Evolutionary conservation across 345 rosid species (phyloP).

Genomic region (Gossypium australe): DNA sequence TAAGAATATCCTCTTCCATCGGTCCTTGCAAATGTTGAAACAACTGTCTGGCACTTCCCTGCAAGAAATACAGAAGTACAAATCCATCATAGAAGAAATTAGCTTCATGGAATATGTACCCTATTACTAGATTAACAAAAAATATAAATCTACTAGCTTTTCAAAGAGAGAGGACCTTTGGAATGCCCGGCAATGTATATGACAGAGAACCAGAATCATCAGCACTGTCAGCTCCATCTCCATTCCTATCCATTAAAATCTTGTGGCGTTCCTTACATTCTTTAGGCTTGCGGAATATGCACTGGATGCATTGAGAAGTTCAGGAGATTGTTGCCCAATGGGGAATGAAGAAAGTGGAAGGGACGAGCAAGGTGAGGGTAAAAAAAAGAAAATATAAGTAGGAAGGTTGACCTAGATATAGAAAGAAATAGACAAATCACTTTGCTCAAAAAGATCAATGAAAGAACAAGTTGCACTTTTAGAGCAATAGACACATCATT

Average conservation of each 20-base stretch:
- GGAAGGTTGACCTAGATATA: slow-evolving; percentile 1
- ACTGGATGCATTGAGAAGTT: slow-evolving; percentile 38
- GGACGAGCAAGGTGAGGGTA: neutral
- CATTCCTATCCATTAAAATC: slow-evolving; percentile 75
- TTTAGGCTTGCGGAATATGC: slow-evolving; percentile 76
- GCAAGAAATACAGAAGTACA: slow-evolving; percentile 28
- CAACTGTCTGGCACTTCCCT: slow-evolving; percentile 99
- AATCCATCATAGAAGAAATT: slow-evolving; percentile 13
- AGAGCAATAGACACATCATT: neutral
- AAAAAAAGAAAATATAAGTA: neutral
- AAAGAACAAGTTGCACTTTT: neutral
- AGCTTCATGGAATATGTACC: slow-evolving; percentile 1
- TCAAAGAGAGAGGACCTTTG: slow-evolving; percentile 48
- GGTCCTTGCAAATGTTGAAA: slow-evolving; percentile 97
- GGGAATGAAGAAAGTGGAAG: neutral
- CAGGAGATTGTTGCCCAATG: slow-evolving; percentile 1
- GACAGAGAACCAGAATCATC: slow-evolving; percentile 98
- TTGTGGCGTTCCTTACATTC: slow-evolving; percentile 99
- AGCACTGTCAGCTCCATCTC: slow-evolving; percentile 98
- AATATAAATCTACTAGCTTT: slow-evolving; percentile 7
- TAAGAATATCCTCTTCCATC: slow-evolving; percentile 87
- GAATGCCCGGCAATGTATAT: slow-evolving; percentile 98
- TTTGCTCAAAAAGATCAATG: too few species aligned
- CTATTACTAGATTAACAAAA: slow-evolving; percentile 11
- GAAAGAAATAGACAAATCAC: neutral